Evolutionary conservation across 164 flowering plant genomes (phyloP), one percentile per base, ranked within the genome.

Genomic region (Vitis rotundifolia): DNA sequence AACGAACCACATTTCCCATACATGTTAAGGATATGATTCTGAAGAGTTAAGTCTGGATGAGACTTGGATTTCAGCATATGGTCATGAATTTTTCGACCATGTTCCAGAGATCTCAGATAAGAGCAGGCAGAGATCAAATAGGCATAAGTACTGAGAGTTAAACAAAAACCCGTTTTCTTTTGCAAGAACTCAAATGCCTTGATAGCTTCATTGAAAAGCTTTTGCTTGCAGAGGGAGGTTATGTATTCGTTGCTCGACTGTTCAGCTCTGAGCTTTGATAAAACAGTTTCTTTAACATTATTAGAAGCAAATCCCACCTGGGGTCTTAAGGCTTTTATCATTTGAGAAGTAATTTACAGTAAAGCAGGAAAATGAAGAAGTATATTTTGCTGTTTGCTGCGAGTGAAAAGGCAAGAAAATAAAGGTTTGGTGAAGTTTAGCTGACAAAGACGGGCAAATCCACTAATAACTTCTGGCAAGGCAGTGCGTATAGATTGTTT

Each of bases 1-100:
- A 77, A 19, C 1, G 84, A 84, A 49, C 89, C 85, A 59, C 91
- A 88, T 80, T 87, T 89, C 12, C 90, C 93, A 76, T 87, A 87
- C 91, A 91, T 89, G 49, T 83, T 83, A 26, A 91, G 66, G 58
- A 89, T 74, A 53, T 87, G 92, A 57, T 90, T 88, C 44, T 79
- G 73, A 48, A 90, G 80, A 56, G 83, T 69, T 31, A 84, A 57
- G 72, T 87, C 86, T 6, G 82, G 81, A 58, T 70, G 72, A n/a
- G 15, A 61, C 56, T 57, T 67, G n/a, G 82, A 82, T n/a, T 66
- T 49, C 68, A 73, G 11, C 55, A 85, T 63, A 61, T 87, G 89
- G 57, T 68, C n/a, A 59, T 90, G 91, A 28, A 90, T 66, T 64
- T 59, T 79, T 53, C 78, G 74, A 15, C 87, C 92, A 8, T 77